Evolutionary conservation across 768 basidiomycete species (phyloP), one percentile per base, ranked within the genome.

Genomic region (Hygrophorus russula): DNA sequence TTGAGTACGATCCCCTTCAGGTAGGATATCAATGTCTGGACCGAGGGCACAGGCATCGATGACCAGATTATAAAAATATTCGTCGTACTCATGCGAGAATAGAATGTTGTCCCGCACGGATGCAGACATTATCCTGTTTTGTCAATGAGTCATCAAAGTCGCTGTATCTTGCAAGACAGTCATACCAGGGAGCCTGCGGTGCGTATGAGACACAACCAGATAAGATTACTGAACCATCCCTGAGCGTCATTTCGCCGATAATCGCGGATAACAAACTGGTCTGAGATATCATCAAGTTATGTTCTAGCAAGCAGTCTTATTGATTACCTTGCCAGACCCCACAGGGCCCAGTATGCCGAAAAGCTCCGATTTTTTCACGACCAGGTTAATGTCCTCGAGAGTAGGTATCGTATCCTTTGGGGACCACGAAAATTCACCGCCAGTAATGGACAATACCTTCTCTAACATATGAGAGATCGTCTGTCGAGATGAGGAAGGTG

Each of bases 91-190:
- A 59, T 93, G 85, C 8, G 82, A 90, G 63, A 98, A 97, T 28
- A 88, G 56, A 47, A 98, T 97, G 54, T 98, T 98, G 34, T 91
- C 87, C 30, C 82, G 75, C 39, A 97, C 74, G 2, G 86, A 81
- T 0, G 87, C 78, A 1, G 87, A 89, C 59, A 93, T 71, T 35
- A 96, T 78, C 85, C 83, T 85, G 20, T 24, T 24, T 7, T 24
- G 3, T 9, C 18, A 2, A 29, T 18, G 8, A 18, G 11, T 39
- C 14, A 31, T 8, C 38, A 29, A 27, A 27, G 15, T 34, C 19
- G 9, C 8, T n/a, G 15, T 1, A 38, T 10, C 15, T 29, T 5
- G 20, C 14, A 5, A 7, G 11, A 15, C 13, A 13, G 13, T 5
- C 71, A 12, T 51, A 82, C 85, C 90, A 94, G 28, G 90, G 83